Percentiles rank a stretch among this genome's conserved stretches.
phyloP scores from a whole-genome alignment of 805 yeast species.

The Pichia nanzhaoensis region DNA sequence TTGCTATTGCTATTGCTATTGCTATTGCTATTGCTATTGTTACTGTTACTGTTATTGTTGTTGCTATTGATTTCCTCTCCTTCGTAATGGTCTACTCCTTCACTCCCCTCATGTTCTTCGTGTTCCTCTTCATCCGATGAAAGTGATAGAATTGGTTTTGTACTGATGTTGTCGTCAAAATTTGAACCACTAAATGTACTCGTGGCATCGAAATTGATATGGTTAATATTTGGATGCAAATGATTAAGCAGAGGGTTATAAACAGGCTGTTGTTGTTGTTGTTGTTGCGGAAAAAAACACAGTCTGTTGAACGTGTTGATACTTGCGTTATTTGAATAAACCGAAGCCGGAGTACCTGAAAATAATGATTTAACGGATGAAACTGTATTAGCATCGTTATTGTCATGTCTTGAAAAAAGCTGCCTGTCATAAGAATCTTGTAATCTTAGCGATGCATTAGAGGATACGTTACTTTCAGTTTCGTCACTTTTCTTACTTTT shows the following conservation, averaged over 20 bases:
- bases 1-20: too few relatives aligned
- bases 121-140: conserved; percentile 15
- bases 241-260: background rate
- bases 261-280: too few relatives aligned
- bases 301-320: background rate
- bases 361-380: conserved; percentile 1
- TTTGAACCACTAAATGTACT: conserved; percentile 7
- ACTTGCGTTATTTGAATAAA: background rate
- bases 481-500: conserved; percentile 1
- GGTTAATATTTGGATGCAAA: background rate
- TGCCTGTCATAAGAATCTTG: conserved; percentile 5
- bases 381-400: background rate
- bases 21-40: background rate
- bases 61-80: background rate
- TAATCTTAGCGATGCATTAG: conserved; percentile 1
- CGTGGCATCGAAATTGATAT: background rate
- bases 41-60: background rate
- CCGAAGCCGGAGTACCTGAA: background rate
- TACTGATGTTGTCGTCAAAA: conserved; percentile 31
- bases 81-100: background rate
- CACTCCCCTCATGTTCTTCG: background rate
- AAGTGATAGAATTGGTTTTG: conserved; percentile 39
- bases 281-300: too few relatives aligned
- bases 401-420: background rate
- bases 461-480: conserved; percentile 6